These are phyloP conservation scores for Datura wrightii DNA, from an alignment of 257 asterid species.

Conservation along the genomic window DNA sequence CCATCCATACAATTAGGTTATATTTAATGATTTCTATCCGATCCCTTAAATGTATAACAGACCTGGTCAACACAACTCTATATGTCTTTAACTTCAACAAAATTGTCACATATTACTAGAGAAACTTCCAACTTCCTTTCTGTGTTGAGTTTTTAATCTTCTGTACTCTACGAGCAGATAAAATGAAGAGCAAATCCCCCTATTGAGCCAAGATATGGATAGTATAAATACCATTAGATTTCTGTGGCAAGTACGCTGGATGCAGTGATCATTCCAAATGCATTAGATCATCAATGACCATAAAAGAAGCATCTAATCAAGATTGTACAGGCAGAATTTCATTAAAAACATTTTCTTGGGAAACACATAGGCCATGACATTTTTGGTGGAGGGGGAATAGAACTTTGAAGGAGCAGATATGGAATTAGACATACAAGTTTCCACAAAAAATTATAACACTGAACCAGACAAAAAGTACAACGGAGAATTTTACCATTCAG, in stretches of 20 bases:
- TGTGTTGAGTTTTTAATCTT: neutral
- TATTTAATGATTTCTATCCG: neutral
- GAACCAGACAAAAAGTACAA: neutral
- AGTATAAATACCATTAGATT: neutral
- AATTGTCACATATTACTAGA: neutral
- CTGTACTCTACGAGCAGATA: neutral
- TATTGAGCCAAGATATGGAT: neutral
- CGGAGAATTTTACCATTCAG: neutral
- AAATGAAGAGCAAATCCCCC: neutral
- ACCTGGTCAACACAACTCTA: neutral
- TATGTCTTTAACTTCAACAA: neutral
- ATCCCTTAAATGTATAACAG: neutral
- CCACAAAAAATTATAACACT: neutral
- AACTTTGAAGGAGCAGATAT: neutral
- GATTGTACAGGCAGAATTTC: neutral
- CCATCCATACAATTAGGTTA: neutral
- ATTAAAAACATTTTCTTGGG: neutral
- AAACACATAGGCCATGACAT: neutral
- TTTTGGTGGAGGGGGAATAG: neutral
- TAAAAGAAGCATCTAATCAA: conserved; percentile 8
- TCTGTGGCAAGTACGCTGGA: neutral
- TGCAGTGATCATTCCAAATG: neutral
- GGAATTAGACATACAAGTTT: neutral
- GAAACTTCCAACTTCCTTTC: neutral
- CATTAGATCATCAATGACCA: conserved; percentile 5